phyloP scores from a whole-genome alignment of 2,329 filamentous ascomycete species.

The Xylariomycetidae sp. region DNA sequence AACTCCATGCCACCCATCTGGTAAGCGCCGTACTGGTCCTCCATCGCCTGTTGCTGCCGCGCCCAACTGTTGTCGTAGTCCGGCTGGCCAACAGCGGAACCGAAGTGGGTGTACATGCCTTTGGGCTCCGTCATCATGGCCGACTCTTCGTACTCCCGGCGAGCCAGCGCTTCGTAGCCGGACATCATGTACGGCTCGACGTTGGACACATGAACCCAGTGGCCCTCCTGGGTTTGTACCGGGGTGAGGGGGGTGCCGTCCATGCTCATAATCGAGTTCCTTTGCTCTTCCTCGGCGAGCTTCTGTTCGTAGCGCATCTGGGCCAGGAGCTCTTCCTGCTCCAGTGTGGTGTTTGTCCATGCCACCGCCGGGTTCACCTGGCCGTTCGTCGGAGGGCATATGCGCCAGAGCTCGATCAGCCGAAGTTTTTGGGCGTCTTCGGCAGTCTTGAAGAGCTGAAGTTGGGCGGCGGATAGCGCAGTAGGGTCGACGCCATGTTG shows the following conservation, averaged over 20 bases:
- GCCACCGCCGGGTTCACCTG: conserved; percentile 48
- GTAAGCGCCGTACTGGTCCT: conserved; percentile 61
- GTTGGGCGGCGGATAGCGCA: conserved; percentile 65
- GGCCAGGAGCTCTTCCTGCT: conserved; percentile 55
- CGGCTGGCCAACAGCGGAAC: conserved; percentile 48
- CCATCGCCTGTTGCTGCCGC: conserved; percentile 53
- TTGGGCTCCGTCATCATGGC: conserved; percentile 28
- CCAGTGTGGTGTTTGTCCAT: conserved; percentile 46
- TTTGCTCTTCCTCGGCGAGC: conserved; percentile 37
- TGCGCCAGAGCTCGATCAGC: conserved; percentile 79
- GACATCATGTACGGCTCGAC: conserved; percentile 80
- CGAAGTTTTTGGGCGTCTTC: conserved; percentile 65
- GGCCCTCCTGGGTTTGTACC: conserved; percentile 46
- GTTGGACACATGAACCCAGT: conserved; percentile 42
- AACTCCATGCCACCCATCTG: conserved; percentile 32
- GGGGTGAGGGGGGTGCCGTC: conserved; percentile 46
- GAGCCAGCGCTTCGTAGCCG: conserved; percentile 68
- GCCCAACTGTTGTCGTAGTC: conserved; percentile 53
- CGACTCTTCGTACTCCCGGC: conserved; percentile 55
- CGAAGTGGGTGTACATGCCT: conserved; percentile 39
- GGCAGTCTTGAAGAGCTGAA: conserved; percentile 72
- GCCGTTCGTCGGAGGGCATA: conserved; percentile 61
- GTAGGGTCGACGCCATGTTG: conserved; percentile 65
- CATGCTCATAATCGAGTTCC: conserved; percentile 40
- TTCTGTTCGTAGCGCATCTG: conserved; percentile 52